These are phyloP conservation scores for Cladosporium sp. DNA, from an alignment of 2,329 filamentous ascomycete species.

Conservation along the genomic window DNA sequence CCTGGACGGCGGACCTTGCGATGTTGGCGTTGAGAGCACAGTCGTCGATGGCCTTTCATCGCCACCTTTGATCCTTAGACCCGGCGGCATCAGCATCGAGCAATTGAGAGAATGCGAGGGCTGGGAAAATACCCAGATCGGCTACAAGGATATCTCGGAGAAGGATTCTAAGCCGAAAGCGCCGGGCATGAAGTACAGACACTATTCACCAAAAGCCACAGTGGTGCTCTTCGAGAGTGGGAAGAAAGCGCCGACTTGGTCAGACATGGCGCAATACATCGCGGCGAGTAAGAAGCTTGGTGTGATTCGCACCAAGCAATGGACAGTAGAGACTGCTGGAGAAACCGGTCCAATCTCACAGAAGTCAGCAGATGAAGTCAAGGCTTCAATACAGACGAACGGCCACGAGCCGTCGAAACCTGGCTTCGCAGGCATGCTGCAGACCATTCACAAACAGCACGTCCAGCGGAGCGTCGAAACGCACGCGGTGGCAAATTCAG, in stretches of 20 bases:
- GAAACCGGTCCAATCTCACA: slow-evolving; percentile 3
- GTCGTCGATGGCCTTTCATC: slow-evolving; percentile 86
- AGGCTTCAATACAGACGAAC: slow-evolving; percentile 19
- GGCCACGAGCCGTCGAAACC: slow-evolving; percentile 27
- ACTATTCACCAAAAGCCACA: slow-evolving; percentile 88
- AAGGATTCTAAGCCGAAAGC: slow-evolving; percentile 71
- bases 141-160: slow-evolving; percentile 75
- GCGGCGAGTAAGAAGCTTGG: slow-evolving; percentile 39
- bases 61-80: slow-evolving; percentile 80
- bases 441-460: slow-evolving; percentile 20
- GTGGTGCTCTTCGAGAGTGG: slow-evolving; percentile 70
- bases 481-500: slow-evolving; percentile 5
- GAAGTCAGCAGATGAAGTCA: background rate
- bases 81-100: slow-evolving; percentile 84
- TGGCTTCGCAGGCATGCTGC: slow-evolving; percentile 34
- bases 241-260: slow-evolving; percentile 32
- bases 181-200: slow-evolving; percentile 98
- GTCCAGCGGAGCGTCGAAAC: slow-evolving; percentile 6
- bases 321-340: slow-evolving; percentile 29
- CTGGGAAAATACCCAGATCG: slow-evolving; percentile 77
- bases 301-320: slow-evolving; percentile 42
- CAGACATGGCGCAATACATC: slow-evolving; percentile 36
- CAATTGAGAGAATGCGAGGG: slow-evolving; percentile 72
- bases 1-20: slow-evolving; percentile 82
- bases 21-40: slow-evolving; percentile 92